Evolutionary conservation across 768 basidiomycete genomes (phyloP), one percentile per base, ranked within the genome.

Genomic region (Coprinopsis sp.): DNA sequence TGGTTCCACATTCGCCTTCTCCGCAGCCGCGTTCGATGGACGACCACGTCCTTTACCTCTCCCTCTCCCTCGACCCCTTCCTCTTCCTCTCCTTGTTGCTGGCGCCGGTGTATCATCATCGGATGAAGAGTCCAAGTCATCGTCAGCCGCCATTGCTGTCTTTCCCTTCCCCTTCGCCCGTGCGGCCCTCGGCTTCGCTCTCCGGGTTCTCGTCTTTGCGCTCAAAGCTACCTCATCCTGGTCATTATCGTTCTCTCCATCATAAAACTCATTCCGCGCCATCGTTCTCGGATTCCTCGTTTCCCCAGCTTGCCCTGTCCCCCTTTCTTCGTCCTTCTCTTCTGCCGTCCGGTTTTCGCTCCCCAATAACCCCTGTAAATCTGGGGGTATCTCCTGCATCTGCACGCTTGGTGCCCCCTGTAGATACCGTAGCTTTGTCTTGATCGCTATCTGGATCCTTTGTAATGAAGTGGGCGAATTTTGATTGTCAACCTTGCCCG

Each of bases 311-410:
- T 66, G 54, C 2, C 77, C 75, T 7, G 78, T 66, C 59, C 81
- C 60, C 27, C 63, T 67, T 52, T 89, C 89, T 50, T 88, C 87
- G 42, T 80, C 81, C 58, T 74, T 81, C 58, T 88, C 85, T 31
- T 84, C 86, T 13, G 66, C 65, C 24, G 74, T 81, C 44, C 74
- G 67, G 24, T 87, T 82, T 60, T 91, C 89, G 44, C 84, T 81
- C 3, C 75, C 80, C 23, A 94, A 64, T 58, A 89, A 75, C 1
- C 80, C 86, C 51, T 83, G 84, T 13, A 99, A 68, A 56, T 94
- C 87, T 0, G 94, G 94, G 3, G 96, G 95, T 22, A 98, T 90
- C 65, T 97, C 92, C 58, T 92, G 89, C 89, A 98, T 88, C 54
- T 82, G 82, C 8, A 98, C 91, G 60, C 90, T 92, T n/a, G 95